Evolutionary conservation across 192 early-diverging fungal species (phyloP), one percentile per base, ranked within the genome.

Genomic region (Nowakowskiella sp.): DNA sequence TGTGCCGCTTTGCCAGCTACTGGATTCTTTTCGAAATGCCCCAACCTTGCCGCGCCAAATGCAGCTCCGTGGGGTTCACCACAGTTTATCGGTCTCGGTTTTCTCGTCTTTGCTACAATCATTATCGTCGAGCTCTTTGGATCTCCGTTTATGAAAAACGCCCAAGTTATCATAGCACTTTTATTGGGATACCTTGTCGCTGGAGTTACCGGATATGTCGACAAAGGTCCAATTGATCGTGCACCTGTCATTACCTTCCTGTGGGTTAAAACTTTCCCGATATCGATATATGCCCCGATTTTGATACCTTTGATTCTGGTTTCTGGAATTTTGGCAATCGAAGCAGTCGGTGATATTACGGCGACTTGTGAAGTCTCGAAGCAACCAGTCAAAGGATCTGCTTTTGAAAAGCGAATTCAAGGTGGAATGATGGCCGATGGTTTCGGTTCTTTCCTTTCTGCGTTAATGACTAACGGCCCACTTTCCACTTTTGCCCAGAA

Each of bases 61-160:
- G 72, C 75, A 8, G 63, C 65, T 1, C 75, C 75, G 1, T 77
- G 75, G 75, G 75, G 75, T 4, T 53, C 54, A 16, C 61, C 66
- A 6, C 52, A 58, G 7, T 78, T 67, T 54, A 58, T 77, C n/a
- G 75, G 75, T 30, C 51, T 77, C 2, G 75, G 75, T 8, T 62
- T 74, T n/a, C 25, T 63, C 39, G 73, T 76, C n/a, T 77, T 67
- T n/a, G 47, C 57, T 2, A 45, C 47, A 9, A 77, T 77, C 44
- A 62, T 77, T n/a, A 1, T 77, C 13, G 60, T 77, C 6, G 75
- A 77, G 51, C 61, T 70, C 44, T 65, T 77, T 55, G 75, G 75
- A 3, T 77, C 75, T 2, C 72, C 76, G 2, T 77, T 77, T 42
- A 58, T 77, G 61, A 77, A 77, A 51, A 77, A 74, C 45, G 66